These are phyloP conservation scores for Teratosphaeria pseudoeucalypti DNA, from an alignment of 2,329 filamentous ascomycete genomes.

Conservation along the genomic window DNA sequence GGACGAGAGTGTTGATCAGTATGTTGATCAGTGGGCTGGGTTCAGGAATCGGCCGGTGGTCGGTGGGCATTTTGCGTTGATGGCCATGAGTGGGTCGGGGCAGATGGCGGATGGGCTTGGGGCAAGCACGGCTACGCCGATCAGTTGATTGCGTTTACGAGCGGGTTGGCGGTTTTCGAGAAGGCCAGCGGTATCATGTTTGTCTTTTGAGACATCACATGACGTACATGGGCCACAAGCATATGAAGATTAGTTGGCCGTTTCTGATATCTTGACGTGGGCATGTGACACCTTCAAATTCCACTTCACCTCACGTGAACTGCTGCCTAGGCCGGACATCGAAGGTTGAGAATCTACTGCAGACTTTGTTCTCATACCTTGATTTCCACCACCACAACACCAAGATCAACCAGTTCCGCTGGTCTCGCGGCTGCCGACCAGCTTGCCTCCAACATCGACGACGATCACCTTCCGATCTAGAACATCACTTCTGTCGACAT, in stretches of 20 bases:
- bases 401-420: too few species aligned
- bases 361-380: too few species aligned
- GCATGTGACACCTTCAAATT: not conserved
- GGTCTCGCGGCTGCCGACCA: too few species aligned
- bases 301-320: not conserved
- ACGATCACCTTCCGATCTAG: too few species aligned
- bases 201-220: not conserved
- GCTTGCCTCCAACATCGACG: too few species aligned
- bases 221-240: not conserved
- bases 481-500: not conserved
- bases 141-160: not conserved
- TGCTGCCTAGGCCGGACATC: not conserved
- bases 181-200: not conserved
- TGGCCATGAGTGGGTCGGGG: slow-evolving; percentile 24
- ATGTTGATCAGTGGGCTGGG: slow-evolving; percentile 4
- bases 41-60: slow-evolving; percentile 31
- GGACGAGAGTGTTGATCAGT: slow-evolving; percentile 22
- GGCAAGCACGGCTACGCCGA: not conserved
- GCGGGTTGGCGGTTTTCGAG: not conserved
- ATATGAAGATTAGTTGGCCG: not conserved
- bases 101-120: not conserved
- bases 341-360: too few species aligned
- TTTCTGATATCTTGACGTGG: not conserved
- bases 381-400: too few species aligned
- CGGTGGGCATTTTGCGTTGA: slow-evolving; percentile 33